Base-by-base conservation (phyloP, 768 basidiomycete genomes). In the Pleurotus tuoliensis region DNA sequence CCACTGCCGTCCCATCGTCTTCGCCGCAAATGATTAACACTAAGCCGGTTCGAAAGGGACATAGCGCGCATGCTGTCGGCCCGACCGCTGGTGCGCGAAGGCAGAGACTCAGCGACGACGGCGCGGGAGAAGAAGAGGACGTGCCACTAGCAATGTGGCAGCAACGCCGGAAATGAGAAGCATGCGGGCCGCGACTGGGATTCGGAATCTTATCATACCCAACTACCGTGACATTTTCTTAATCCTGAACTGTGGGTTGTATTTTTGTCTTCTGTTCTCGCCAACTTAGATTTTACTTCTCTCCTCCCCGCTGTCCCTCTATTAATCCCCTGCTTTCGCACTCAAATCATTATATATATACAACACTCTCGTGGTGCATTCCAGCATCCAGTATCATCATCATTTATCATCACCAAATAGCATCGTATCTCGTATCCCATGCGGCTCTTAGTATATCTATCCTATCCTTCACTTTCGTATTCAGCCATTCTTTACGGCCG, bases 91-190 rank as follows among this genome's bases (percentile, higher is more conserved):
- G 74, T 54, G 72, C 69, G 15, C 64, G 67, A 57, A 73, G 77
- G 59, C 76, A 76, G 40, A 74, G 74, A 62, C 72, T 74, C 25
- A 72, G 74, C 50, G 75, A 79, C 52, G 64, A 62, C 47, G 71
- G 65, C 16, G 71, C 62, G 41, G 73, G 73, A 24, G 88, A 90
- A 64, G 90, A 92, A 64, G 90, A 92, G 66, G 90, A 92, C 65
- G 73, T 90, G 39, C 90, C 90, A 16, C 74, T 93, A 47, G 89
- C 91, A 16, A 69, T 90, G 56, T 91, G 84, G 78, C 88, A 91
- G 68, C 88, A 86, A 65, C 84, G 82, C 62, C 77, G 84, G 64
- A 76, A 77, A 66, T 83, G 70, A 77, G 13, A 15, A 34, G 30
- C 30, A 34, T 11, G 30, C 30, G 11, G 30, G 30, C 30, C 9